Percentiles rank a stretch among this genome's conserved stretches.
phyloP scores from a whole-genome alignment of 1,139 yeast species.

The Meyerozyma athensensis region DNA sequence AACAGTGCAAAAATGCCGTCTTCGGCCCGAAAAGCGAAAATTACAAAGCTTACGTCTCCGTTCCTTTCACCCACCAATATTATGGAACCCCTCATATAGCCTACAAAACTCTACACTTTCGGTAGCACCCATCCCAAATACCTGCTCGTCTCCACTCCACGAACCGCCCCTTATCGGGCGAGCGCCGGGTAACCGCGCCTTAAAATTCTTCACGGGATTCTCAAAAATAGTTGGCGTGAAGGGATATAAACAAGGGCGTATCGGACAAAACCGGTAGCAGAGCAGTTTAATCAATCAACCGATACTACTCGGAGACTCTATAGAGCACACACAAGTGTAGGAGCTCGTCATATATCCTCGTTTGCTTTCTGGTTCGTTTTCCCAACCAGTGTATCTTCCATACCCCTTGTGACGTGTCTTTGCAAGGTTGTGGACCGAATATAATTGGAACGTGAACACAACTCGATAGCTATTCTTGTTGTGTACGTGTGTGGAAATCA shows the following conservation, averaged over 20 bases:
- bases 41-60: no score
- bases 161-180: slow-evolving; percentile 2
- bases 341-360: neutral
- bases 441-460: neutral
- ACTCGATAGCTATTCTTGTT: neutral
- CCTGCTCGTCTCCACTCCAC: no score
- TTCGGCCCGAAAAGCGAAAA: no score
- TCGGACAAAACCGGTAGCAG: slow-evolving; percentile 2
- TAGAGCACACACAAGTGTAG: neutral
- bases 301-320: neutral
- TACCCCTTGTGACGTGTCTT: slow-evolving; percentile 4
- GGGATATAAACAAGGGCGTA: slow-evolving; percentile 4
- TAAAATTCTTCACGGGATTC: slow-evolving; percentile 4
- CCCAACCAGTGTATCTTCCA: neutral
- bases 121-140: no score
- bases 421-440: slow-evolving; percentile 2
- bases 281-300: slow-evolving; percentile 1
- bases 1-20: no score
- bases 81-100: no score
- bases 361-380: neutral
- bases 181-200: slow-evolving; percentile 4
- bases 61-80: no score
- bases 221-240: slow-evolving; percentile 3
- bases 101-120: neutral
- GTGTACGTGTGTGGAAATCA: neutral